phyloP scores from a whole-genome alignment of 208 protist genomes.

The Crithidia mellificae region DNA sequence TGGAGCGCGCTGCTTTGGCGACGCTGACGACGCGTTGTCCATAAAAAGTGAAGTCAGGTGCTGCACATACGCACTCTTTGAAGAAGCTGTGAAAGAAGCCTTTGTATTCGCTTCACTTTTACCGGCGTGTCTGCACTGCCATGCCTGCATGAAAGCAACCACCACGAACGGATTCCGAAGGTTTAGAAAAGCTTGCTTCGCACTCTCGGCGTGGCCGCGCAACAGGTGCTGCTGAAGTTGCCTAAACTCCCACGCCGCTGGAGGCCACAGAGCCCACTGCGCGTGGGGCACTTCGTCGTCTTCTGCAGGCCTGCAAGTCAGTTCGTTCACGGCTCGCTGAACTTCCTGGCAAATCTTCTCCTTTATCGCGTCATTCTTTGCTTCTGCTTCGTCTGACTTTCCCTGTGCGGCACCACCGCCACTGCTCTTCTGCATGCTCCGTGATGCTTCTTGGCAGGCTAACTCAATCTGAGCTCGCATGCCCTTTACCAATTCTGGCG shows the following conservation, averaged over 20 bases:
- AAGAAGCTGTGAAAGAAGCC: too few species aligned
- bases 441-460: too few species aligned
- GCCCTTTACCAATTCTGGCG: too few species aligned
- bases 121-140: neutral
- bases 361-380: too few species aligned
- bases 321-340: too few species aligned
- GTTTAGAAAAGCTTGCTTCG: too few species aligned
- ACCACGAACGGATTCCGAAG: conserved; percentile 12
- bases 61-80: neutral
- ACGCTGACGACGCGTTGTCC: neutral
- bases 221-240: neutral
- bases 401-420: too few species aligned
- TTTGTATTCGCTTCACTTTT: too few species aligned
- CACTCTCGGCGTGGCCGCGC: too few species aligned
- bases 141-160: conserved; percentile 3
- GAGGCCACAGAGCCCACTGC: conserved; percentile 28
- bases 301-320: neutral
- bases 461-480: too few species aligned
- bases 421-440: too few species aligned
- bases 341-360: too few species aligned
- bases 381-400: neutral
- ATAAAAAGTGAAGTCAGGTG: neutral
- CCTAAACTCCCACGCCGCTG: conserved; percentile 14
- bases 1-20: neutral
- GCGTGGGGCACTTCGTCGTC: neutral